Conservation (phyloP, 169 alveolate species). For the Cystoisospora suis region DNA sequence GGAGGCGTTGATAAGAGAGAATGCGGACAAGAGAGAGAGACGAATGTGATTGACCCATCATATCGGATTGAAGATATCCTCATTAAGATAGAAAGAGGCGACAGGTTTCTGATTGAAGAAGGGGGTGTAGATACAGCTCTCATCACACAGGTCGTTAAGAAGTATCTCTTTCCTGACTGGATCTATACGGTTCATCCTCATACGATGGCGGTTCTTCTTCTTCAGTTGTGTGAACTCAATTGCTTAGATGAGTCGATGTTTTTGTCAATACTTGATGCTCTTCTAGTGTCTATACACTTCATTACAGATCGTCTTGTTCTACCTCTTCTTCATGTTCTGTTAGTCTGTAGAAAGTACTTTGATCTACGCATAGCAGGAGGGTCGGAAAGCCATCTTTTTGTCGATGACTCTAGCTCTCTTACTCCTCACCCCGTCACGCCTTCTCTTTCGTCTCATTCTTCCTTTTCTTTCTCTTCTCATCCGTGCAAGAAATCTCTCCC, state of each 20-base stretch:
- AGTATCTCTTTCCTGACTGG: slow-evolving; percentile 51
- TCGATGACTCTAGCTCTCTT: too few relatives aligned
- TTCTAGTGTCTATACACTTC: slow-evolving; percentile 2
- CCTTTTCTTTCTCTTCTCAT: too few relatives aligned
- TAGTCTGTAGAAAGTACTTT: slow-evolving; percentile 31
- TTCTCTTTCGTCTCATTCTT: too few relatives aligned
- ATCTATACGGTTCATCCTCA: slow-evolving; percentile 44
- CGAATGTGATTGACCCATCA: too few relatives aligned
- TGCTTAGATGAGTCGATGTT: background rate
- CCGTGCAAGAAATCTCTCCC: too few relatives aligned
- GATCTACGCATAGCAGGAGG: background rate
- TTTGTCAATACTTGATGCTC: slow-evolving; percentile 23
- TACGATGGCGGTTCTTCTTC: slow-evolving; percentile 45
- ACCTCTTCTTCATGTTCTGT: slow-evolving; percentile 36
- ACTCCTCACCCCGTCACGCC: too few relatives aligned
- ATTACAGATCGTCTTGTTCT: slow-evolving; percentile 13
- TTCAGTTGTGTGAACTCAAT: slow-evolving; percentile 34
- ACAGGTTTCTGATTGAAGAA: background rate
- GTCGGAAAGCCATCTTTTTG: too few relatives aligned
- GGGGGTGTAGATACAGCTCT: background rate
- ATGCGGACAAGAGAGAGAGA: too few relatives aligned
- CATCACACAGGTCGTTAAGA: background rate
- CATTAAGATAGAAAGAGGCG: too few relatives aligned
- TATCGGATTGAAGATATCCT: too few relatives aligned
- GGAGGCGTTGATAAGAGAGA: too few relatives aligned